Evolutionary conservation across 169 alveolate genomes (phyloP).

Genomic region (Eimeria necatrix): DNA sequence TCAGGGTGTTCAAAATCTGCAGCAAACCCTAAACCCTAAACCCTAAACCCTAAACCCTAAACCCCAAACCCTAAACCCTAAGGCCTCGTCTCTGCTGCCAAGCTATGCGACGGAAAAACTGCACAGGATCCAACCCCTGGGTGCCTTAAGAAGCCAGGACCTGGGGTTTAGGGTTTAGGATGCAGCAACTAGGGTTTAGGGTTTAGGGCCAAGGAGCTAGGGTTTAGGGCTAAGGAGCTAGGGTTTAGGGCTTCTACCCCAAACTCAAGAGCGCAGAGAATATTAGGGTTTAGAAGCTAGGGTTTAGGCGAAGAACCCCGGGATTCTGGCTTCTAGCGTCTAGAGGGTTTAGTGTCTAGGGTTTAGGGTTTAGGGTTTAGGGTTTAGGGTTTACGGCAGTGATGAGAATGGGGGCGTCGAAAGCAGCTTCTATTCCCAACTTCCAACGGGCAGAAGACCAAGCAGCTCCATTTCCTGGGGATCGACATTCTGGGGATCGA

Average conservation of each 20-base stretch:
- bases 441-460: slow-evolving; percentile 82
- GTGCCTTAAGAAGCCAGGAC: no score
- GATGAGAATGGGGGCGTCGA: slow-evolving; percentile 77
- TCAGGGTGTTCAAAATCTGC: slow-evolving; percentile 81
- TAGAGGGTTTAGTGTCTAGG: not conserved
- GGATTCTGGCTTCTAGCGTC: no score
- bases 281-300: no score
- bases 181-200: no score
- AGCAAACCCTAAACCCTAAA: not conserved
- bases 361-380: slow-evolving; percentile 38
- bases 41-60: not conserved
- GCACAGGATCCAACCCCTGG: no score
- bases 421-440: slow-evolving; percentile 80
- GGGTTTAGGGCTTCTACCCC: not conserved
- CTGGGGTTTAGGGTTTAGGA: not conserved
- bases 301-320: no score
- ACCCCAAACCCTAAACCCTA: not conserved
- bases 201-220: no score
- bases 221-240: no score
- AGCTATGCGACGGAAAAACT: no score
- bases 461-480: not conserved
- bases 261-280: no score
- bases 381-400: slow-evolving; percentile 76
- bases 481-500: slow-evolving; percentile 36
- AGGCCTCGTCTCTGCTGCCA: no score